Evolutionary conservation across 345 rosid genomes (phyloP), one percentile per base, ranked within the genome.

Genomic region (Eucalyptus leucophloia): DNA sequence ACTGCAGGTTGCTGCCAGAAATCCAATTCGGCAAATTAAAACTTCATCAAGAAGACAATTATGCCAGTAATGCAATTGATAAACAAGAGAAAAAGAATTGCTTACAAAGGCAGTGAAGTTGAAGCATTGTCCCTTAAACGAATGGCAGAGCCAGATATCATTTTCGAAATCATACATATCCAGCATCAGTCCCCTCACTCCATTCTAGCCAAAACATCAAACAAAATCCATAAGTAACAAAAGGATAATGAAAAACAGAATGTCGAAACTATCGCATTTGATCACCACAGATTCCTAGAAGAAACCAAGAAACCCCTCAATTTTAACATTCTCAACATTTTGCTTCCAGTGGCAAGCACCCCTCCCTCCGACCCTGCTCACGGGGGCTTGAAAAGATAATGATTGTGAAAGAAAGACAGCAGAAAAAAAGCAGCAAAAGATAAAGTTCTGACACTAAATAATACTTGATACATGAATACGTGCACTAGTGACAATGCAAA

Each of bases 91-190:
- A 82, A 47, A 87, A 88, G 82, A 88, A 86, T 50, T 40, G 28
- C 86, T 96, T 96, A 98, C 99, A 91, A 98, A 98, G 86, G 99
- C 99, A 2, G 99, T 97, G 97, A 98, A 95, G 94, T 97, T 97
- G 95, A 92, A 98, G 89, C 99, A 97, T 93, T 97, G 97, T 47
- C 99, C 99, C 53, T 90, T 93, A 92, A 97, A 96, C 2, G 99
- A 98, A 94, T 98, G 99, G 90, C 99, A 97, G 53, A 98, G 99
- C 99, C 99, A 98, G 77, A 98, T 95, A 91, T 98, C 99, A 15
- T 91, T 93, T 86, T 95, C 90, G 77, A 95, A 97, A 92, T 98
- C 98, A 87, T 98, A 98, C 99, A 98, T 96, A 92, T 98, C 99
- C 93, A 98, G 89, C 99, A 97, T 98, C 92, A 98, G 92, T 87